A percentile compares a stretch with the other conserved stretches of the same genome.
Conservation (phyloP, 257 asterid genomes). For the Paraleonurus japonicus region DNA sequence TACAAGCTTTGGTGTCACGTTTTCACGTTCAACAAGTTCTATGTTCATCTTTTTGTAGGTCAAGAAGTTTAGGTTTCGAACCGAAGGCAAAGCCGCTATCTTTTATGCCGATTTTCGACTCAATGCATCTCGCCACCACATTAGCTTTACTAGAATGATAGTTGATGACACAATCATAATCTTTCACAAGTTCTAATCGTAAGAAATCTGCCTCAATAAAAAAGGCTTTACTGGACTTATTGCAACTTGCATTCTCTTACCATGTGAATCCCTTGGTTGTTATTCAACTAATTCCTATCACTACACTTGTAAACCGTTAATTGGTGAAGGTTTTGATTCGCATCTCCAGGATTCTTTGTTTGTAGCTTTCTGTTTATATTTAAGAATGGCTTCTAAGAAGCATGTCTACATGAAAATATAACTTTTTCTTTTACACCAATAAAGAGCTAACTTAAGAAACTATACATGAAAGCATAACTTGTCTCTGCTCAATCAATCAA, state of each 20-base stretch:
- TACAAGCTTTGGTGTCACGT: too few relatives aligned
- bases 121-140: too few relatives aligned
- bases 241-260: conserved; percentile 94
- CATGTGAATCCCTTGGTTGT: conserved; percentile 96
- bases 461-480: background rate
- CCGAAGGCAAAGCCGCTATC: too few relatives aligned
- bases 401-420: too few relatives aligned
- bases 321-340: conserved; percentile 11
- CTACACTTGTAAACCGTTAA: conserved; percentile 48
- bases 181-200: too few relatives aligned
- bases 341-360: background rate
- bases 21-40: too few relatives aligned
- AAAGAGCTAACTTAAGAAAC: too few relatives aligned
- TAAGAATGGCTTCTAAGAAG: background rate
- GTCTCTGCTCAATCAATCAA: background rate
- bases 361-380: background rate
- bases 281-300: conserved; percentile 63
- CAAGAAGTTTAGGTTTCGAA: too few relatives aligned
- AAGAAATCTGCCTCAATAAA: conserved; percentile 48
- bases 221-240: conserved; percentile 63
- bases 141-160: too few relatives aligned
- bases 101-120: too few relatives aligned
- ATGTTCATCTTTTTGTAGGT: too few relatives aligned
- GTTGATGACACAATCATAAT: too few relatives aligned
- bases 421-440: background rate